Evolutionary conservation across 768 basidiomycete genomes (phyloP), one percentile per base, ranked within the genome.

Genomic region (Lactifluus hygrophoroides): DNA sequence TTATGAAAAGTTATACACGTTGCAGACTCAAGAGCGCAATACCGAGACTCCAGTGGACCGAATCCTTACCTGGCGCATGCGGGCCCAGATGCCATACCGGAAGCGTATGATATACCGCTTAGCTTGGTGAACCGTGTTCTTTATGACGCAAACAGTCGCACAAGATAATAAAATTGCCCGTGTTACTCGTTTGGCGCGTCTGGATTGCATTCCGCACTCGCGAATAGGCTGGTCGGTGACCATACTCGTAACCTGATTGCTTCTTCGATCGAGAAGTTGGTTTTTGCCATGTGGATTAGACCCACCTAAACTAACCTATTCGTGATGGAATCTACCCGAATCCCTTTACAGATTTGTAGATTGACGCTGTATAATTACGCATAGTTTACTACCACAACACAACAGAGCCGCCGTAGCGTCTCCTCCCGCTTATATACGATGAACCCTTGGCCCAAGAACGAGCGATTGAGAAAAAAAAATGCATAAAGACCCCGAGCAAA

Each of bases 31-130:
- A 77, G 75, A 51, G 77, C 79, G 21, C 79, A 79, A 42, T 68
- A 83, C 57, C 84, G 85, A 16, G 67, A 64, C 64, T 61, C 63
- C 27, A 63, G 66, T 43, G 65, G 58, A 0, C 62, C 64, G 9
- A 73, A 73, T 62, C 75, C 80, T 19, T 86, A 87, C 64, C 66
- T 80, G 50, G 72, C 69, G 9, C 74, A 81, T 40, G 75, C 80
- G 2, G 69, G 75, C 52, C 66, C 73, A 1, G 70, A 74, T 59
- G 73, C 79, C 27, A 74, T 80, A 16, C 84, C 87, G 3, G 83
- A 84, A 57, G 70, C 88, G 38, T 89, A 89, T 69, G 91, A 94
- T 69, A 81, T 93, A 62, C 91, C 91, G 4, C 82, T 90, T 51
- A 86, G 86, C 13, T 68, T 90, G 44, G 87, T 92, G 30, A 91